These are phyloP conservation scores for Citrus unshiu DNA, from an alignment of 345 rosid species.

Conservation along the genomic window DNA sequence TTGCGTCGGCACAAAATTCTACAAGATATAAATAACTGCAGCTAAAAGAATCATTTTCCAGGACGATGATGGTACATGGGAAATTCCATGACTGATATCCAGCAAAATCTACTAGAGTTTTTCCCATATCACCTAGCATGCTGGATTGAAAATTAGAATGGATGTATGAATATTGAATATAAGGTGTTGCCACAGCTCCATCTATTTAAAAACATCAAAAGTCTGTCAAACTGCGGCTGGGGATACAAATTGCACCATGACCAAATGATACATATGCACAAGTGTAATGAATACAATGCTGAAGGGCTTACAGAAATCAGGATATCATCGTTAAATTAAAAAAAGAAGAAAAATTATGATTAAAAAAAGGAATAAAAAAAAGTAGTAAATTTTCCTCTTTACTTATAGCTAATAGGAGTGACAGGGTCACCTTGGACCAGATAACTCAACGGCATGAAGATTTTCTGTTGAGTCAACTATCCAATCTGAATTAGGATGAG, in stretches of 20 bases:
- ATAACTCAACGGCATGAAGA: constrained; percentile 87
- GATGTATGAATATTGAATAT: neutral
- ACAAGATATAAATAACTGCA: too few species aligned
- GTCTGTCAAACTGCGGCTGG: constrained; percentile 21
- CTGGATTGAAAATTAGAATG: neutral
- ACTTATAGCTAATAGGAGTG: constrained; percentile 27
- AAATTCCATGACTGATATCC: neutral
- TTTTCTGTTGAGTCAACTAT: constrained; percentile 86
- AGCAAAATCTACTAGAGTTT: neutral
- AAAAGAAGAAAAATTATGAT: neutral
- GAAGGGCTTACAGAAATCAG: constrained; percentile 36
- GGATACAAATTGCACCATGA: constrained; percentile 33
- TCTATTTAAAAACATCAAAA: constrained; percentile 3
- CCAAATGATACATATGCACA: constrained; percentile 49
- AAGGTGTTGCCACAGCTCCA: constrained; percentile 11
- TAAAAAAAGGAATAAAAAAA: constrained; percentile 18
- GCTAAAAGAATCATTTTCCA: neutral
- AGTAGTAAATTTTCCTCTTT: constrained; percentile 23
- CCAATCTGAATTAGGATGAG: constrained; percentile 82
- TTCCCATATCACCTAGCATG: neutral
- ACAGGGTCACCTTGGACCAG: constrained; percentile 79
- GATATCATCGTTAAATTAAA: constrained; percentile 19
- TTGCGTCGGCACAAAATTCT: neutral
- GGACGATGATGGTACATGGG: too few species aligned
- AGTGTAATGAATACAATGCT: constrained; percentile 48